A percentile compares a stretch with the other conserved stretches of the same genome.
Conservation (phyloP, 2,329 filamentous ascomycete species). For the Davidsoniella virescens region DNA sequence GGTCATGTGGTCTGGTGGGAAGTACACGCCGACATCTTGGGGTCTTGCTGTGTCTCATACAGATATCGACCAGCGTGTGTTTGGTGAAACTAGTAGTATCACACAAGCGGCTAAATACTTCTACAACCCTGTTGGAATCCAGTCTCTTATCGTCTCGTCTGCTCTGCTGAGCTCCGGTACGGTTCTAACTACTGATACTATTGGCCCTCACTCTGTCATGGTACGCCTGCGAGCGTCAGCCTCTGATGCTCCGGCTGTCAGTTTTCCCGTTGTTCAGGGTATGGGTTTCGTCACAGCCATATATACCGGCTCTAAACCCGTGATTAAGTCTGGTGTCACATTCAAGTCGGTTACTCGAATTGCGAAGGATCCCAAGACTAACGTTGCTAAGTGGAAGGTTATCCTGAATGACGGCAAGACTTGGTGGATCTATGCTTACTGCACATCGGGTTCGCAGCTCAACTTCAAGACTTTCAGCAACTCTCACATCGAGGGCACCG, state of each 20-base stretch:
- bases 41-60: constrained; percentile 65
- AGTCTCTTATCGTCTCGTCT: constrained; percentile 68
- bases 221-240: constrained; percentile 46
- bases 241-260: constrained; percentile 43
- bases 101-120: constrained; percentile 54
- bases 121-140: constrained; percentile 65
- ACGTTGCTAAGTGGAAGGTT: constrained; percentile 61
- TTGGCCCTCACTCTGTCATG: constrained; percentile 44
- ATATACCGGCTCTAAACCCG: constrained; percentile 54
- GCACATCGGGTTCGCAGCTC: constrained; percentile 40
- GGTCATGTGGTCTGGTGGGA: constrained; percentile 49
- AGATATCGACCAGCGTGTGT: constrained; percentile 49
- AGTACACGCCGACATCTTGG: constrained; percentile 25
- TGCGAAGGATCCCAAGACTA: constrained; percentile 38
- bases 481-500: constrained; percentile 45
- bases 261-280: constrained; percentile 74
- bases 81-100: constrained; percentile 39
- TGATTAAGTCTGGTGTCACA: constrained; percentile 58
- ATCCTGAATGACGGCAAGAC: constrained; percentile 52
- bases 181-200: constrained; percentile 33
- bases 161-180: constrained; percentile 50
- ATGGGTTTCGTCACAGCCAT: constrained; percentile 73
- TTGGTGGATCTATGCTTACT: constrained; percentile 70
- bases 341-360: constrained; percentile 51
- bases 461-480: constrained; percentile 54